Percentiles rank a stretch among this genome's conserved stretches.
Evolutionary conservation across 2,329 filamentous ascomycete species (phyloP).

Genomic region (Fusarium sp.): DNA sequence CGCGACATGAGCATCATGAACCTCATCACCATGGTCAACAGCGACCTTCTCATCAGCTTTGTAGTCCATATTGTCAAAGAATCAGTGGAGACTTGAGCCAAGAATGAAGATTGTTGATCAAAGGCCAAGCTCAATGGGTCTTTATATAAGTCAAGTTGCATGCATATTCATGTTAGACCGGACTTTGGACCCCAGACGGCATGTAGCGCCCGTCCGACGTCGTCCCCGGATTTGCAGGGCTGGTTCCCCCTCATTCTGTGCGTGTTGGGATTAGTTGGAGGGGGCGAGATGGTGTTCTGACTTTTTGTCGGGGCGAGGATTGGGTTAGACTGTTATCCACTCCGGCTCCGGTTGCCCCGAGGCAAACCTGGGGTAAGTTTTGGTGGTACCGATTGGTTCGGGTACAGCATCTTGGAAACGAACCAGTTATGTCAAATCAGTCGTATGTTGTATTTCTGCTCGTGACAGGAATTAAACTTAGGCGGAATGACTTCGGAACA

Average conservation of each 20-base stretch:
- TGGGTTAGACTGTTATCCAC: slow-evolving; percentile 1
- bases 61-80: slow-evolving; percentile 24
- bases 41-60: slow-evolving; percentile 25
- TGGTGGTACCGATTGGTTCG: background rate
- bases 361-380: slow-evolving; percentile 8
- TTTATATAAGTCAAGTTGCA: slow-evolving; percentile 22
- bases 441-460: background rate
- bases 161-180: background rate
- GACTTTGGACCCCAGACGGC: slow-evolving; percentile 15
- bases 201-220: slow-evolving; percentile 25
- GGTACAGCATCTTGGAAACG: background rate
- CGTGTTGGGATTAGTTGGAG: background rate
- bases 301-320: background rate
- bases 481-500: background rate
- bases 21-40: slow-evolving; percentile 11
- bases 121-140: background rate
- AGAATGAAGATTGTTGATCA: slow-evolving; percentile 8
- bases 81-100: slow-evolving; percentile 8
- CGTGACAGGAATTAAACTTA: background rate
- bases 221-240: slow-evolving; percentile 34
- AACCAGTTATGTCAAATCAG: background rate
- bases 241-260: slow-evolving; percentile 1
- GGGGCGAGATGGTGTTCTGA: slow-evolving; percentile 16
- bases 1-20: slow-evolving; percentile 39
- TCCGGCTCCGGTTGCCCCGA: slow-evolving; percentile 32